A percentile compares a stretch with the other conserved stretches of the same genome.
Conservation (phyloP, 371 early-diverging fungal species). For the Mucor racemosus region DNA sequence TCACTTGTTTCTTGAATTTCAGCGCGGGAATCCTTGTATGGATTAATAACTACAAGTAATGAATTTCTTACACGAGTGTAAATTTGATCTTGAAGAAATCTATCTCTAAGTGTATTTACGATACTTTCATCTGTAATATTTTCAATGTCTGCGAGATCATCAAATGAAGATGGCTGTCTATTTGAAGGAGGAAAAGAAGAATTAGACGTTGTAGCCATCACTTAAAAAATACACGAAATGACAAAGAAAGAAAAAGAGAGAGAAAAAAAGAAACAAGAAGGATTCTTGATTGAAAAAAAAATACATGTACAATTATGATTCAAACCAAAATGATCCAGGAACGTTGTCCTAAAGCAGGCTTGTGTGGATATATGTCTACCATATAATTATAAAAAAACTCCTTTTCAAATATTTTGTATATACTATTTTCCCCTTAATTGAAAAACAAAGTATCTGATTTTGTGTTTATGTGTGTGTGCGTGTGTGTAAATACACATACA, state of each 20-base stretch:
- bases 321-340: conserved; percentile 27
- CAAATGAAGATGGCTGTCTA: conserved; percentile 9
- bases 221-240: no score
- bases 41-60: conserved; percentile 50
- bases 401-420: background rate
- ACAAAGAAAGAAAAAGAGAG: background rate
- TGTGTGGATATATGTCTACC: background rate
- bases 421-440: no score
- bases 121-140: conserved; percentile 54
- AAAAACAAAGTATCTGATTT: no score
- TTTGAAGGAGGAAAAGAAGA: background rate
- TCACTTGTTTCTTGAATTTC: conserved; percentile 52
- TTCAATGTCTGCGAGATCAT: conserved; percentile 49
- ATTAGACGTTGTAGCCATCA: no score
- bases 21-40: conserved; percentile 56
- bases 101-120: conserved; percentile 56
- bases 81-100: conserved; percentile 62
- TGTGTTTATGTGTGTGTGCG: no score
- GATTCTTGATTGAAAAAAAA: background rate
- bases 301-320: conserved; percentile 14
- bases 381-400: background rate
- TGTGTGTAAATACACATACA: no score
- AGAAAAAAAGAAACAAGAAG: background rate
- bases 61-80: conserved; percentile 71
- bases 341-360: conserved; percentile 2